phyloP scores from a whole-genome alignment of 148 eudicot genomes.

The Agrostemma githago region DNA sequence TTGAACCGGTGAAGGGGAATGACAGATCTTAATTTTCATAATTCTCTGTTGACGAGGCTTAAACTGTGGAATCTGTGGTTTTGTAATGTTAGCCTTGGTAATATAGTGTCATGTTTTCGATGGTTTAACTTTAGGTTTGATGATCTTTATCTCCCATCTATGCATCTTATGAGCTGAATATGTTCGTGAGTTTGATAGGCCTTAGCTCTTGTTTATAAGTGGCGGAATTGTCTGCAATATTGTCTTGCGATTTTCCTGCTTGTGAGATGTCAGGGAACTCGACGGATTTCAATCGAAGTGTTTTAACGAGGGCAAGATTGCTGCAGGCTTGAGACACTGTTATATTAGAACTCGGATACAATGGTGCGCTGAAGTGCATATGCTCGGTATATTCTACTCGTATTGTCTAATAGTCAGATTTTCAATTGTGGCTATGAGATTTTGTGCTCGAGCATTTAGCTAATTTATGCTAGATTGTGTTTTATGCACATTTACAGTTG shows the following conservation, averaged over 20 bases:
- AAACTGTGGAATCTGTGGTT: constrained; percentile 3
- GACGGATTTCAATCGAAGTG: background rate
- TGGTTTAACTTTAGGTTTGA: background rate
- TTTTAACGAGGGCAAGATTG: background rate
- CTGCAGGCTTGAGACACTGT: background rate
- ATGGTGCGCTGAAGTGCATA: background rate
- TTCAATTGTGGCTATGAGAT: background rate
- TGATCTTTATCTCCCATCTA: background rate
- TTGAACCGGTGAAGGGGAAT: background rate
- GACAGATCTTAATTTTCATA: background rate
- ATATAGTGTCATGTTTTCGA: constrained; percentile 5
- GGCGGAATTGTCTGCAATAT: background rate
- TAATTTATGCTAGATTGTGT: background rate
- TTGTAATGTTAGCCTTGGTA: background rate
- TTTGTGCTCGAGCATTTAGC: background rate
- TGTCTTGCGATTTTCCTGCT: background rate
- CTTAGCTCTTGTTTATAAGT: background rate
- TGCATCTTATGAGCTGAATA: too few species aligned
- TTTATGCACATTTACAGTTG: background rate
- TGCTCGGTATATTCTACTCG: background rate
- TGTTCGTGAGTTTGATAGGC: background rate
- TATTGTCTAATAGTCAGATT: background rate
- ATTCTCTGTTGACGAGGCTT: background rate
- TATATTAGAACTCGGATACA: background rate
- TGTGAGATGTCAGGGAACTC: constrained; percentile 1